Conservation (phyloP, 768 basidiomycete genomes). For the Pleurotus citrinopileatus region DNA sequence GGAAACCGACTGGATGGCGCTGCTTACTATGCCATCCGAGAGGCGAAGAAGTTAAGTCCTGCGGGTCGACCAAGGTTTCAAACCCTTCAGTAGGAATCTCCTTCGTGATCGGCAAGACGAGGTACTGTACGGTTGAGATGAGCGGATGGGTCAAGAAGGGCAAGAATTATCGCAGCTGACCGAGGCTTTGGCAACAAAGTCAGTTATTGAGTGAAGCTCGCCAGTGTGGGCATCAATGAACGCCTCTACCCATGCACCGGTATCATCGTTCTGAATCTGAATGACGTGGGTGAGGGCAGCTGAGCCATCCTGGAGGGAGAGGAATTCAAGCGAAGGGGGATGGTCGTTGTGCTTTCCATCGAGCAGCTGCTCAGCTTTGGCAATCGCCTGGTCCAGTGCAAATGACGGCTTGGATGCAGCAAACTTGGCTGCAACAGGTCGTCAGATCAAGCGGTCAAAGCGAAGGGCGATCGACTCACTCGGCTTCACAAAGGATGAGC, state of each 20-base stretch:
- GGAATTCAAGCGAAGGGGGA: conserved; percentile 36
- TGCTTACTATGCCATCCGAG: conserved; percentile 45
- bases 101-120: conserved; percentile 48
- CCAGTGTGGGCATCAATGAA: conserved; percentile 56
- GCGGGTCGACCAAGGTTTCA: conserved; percentile 46
- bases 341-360: conserved; percentile 38
- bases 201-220: conserved; percentile 44
- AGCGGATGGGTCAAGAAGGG: not conserved
- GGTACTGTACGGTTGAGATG: conserved; percentile 27
- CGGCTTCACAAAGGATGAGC: conserved; percentile 43
- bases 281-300: conserved; percentile 36
- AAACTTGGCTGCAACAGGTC: conserved; percentile 18
- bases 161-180: conserved; percentile 18
- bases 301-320: conserved; percentile 34
- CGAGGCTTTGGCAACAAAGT: conserved; percentile 46
- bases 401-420: conserved; percentile 35
- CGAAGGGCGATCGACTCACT: conserved; percentile 21
- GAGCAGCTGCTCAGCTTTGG: conserved; percentile 33
- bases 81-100: conserved; percentile 50
- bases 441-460: not conserved
- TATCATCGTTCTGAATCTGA: conserved; percentile 27
- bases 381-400: conserved; percentile 30
- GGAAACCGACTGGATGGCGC: not conserved
- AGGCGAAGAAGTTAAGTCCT: conserved; percentile 54
- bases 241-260: conserved; percentile 51